Conservation (phyloP, 768 basidiomycete species). For the Cubamyces lactineus region DNA sequence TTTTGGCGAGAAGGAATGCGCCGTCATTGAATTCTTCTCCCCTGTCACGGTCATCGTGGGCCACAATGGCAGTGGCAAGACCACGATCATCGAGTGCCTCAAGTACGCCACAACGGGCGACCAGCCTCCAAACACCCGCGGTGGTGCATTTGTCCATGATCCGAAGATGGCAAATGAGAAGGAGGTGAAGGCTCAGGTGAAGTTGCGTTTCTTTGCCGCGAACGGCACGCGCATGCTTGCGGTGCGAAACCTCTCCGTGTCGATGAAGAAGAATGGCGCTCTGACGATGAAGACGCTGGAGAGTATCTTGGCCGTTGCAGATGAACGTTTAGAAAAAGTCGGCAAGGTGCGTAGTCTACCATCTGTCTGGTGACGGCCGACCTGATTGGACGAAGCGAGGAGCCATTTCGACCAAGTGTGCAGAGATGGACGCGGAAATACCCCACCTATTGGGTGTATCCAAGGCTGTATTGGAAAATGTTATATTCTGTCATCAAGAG, state of each 20-base stretch:
- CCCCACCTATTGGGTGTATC: conserved; percentile 93
- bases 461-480: conserved; percentile 97
- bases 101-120: conserved; percentile 99
- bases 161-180: conserved; percentile 99
- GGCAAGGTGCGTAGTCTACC: conserved; percentile 64
- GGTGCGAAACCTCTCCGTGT: conserved; percentile 88
- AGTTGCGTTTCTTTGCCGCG: conserved; percentile 88
- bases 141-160: conserved; percentile 98
- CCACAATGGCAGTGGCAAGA: conserved; percentile 98
- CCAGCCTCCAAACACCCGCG: conserved; percentile 95
- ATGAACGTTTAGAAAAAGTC: conserved; percentile 64
- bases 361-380: no score
- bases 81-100: conserved; percentile 98
- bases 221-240: conserved; percentile 91
- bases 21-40: conserved; percentile 95
- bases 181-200: conserved; percentile 98
- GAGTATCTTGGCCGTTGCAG: conserved; percentile 78
- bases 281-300: conserved; percentile 98
- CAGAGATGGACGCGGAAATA: conserved; percentile 94
- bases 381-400: conserved; percentile 56
- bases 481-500: conserved; percentile 99
- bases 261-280: conserved; percentile 84
- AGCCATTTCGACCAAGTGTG: conserved; percentile 95
- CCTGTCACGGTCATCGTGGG: conserved; percentile 99
- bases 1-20: conserved; percentile 93